Percentiles rank a stretch among this genome's conserved stretches.
These are phyloP conservation scores for Fraxinus platypoda DNA, from an alignment of 305 asterid genomes.

Conservation along the genomic window DNA sequence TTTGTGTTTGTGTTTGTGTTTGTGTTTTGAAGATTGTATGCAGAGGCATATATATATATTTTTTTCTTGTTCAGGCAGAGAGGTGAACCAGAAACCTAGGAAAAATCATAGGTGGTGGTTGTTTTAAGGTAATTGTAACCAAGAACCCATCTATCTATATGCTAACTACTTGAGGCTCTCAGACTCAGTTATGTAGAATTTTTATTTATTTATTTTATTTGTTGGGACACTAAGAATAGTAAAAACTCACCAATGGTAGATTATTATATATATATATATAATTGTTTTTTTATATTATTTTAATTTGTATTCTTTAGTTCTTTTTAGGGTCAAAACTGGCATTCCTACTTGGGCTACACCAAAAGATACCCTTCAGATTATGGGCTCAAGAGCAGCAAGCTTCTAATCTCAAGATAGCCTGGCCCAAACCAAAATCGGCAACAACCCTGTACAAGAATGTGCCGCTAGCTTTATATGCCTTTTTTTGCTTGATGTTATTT, in stretches of 20 bases:
- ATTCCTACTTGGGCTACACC: background rate
- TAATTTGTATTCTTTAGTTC: background rate
- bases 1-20: background rate
- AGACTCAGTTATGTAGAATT: slow-evolving; percentile 9
- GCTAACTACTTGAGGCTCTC: slow-evolving; percentile 3
- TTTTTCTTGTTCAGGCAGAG: slow-evolving; percentile 7
- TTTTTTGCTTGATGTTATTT: too few relatives aligned
- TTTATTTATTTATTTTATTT: background rate
- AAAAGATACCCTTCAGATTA: background rate
- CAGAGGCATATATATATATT: background rate
- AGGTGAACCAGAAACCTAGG: slow-evolving; percentile 31
- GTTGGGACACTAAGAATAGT: background rate
- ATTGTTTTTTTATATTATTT: too few relatives aligned
- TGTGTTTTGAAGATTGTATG: background rate
- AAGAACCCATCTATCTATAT: background rate
- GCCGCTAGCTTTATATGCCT: background rate
- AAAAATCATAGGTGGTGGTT: slow-evolving; percentile 9
- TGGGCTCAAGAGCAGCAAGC: background rate
- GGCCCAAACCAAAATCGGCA: background rate
- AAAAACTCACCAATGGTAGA: background rate
- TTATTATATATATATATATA: too few relatives aligned
- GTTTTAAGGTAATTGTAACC: slow-evolving; percentile 5
- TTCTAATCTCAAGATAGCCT: background rate
- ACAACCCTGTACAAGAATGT: background rate
- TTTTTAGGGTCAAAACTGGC: background rate